Evolutionary conservation across 768 basidiomycete species (phyloP).

Genomic region (Tylopilus rubrobrunneus): DNA sequence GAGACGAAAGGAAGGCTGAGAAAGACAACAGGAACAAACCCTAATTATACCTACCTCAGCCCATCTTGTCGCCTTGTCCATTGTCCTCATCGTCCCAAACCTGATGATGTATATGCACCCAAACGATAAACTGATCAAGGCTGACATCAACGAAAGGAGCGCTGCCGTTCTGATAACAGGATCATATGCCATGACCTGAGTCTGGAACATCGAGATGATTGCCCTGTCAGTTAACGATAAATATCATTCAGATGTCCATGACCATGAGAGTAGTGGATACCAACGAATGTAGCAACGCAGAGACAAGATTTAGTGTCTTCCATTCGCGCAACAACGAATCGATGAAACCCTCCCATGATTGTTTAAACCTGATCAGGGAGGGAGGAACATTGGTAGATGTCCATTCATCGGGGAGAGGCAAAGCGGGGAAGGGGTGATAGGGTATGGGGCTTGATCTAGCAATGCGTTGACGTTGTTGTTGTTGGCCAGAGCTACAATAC

Average conservation of each 20-base stretch:
- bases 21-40: neutral
- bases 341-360: conserved; percentile 68
- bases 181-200: conserved; percentile 45
- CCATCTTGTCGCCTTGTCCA: conserved; percentile 69
- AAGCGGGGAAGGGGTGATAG: conserved; percentile 14
- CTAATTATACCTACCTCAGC: conserved; percentile 48
- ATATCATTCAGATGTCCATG: neutral
- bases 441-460: conserved; percentile 27
- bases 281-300: conserved; percentile 54
- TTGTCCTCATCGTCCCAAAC: conserved; percentile 69
- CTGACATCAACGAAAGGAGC: conserved; percentile 60
- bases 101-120: conserved; percentile 73
- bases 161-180: conserved; percentile 61
- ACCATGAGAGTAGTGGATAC: conserved; percentile 16
- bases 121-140: conserved; percentile 66
- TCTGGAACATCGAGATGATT: conserved; percentile 68
- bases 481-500: conserved; percentile 22
- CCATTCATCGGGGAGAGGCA: conserved; percentile 56
- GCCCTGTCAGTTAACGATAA: conserved; percentile 38
- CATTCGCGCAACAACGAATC: conserved; percentile 68
- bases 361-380: conserved; percentile 58
- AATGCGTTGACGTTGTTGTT: conserved; percentile 12
- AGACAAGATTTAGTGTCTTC: conserved; percentile 75
- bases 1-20: neutral
- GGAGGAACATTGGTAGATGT: conserved; percentile 50